Evolutionary conservation across 495 filamentous ascomycete species (phyloP).

Genomic region (Chaetomium fimeti): DNA sequence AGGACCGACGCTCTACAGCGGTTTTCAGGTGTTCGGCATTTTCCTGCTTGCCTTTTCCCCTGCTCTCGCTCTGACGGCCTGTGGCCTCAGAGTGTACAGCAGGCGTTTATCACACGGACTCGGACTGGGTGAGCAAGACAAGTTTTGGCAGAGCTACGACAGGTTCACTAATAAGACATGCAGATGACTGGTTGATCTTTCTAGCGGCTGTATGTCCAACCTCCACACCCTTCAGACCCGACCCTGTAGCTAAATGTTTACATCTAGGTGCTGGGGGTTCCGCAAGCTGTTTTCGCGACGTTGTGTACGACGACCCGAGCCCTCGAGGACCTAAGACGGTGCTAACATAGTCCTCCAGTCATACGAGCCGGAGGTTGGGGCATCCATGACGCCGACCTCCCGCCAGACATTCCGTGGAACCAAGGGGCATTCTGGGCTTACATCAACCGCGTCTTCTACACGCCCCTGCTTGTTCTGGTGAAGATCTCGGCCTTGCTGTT

Average conservation of each 20-base stretch:
- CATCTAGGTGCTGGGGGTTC: slow-evolving; percentile 33
- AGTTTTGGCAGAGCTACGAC: background rate
- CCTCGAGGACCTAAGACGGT: background rate
- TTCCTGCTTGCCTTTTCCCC: slow-evolving; percentile 44
- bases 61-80: slow-evolving; percentile 38
- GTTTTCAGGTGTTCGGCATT: slow-evolving; percentile 41
- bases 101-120: slow-evolving; percentile 34
- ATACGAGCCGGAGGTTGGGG: slow-evolving; percentile 49
- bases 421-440: slow-evolving; percentile 46
- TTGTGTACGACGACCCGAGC: slow-evolving; percentile 32
- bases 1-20: slow-evolving; percentile 26
- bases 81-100: slow-evolving; percentile 43
- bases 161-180: background rate
- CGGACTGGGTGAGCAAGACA: slow-evolving; percentile 32
- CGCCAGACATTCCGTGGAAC: slow-evolving; percentile 32
- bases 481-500: slow-evolving; percentile 58
- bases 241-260: background rate
- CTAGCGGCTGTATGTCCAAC: slow-evolving; percentile 35
- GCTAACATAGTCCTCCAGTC: slow-evolving; percentile 1
- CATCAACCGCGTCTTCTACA: slow-evolving; percentile 57
- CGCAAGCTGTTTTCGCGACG: slow-evolving; percentile 37
- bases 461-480: slow-evolving; percentile 57
- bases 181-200: slow-evolving; percentile 45
- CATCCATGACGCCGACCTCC: slow-evolving; percentile 47
- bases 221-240: too few relatives aligned